Percentiles rank a stretch among this genome's conserved stretches.
Evolutionary conservation across 306 rosid species (phyloP).

Genomic region (Sechiopsis laciniata): DNA sequence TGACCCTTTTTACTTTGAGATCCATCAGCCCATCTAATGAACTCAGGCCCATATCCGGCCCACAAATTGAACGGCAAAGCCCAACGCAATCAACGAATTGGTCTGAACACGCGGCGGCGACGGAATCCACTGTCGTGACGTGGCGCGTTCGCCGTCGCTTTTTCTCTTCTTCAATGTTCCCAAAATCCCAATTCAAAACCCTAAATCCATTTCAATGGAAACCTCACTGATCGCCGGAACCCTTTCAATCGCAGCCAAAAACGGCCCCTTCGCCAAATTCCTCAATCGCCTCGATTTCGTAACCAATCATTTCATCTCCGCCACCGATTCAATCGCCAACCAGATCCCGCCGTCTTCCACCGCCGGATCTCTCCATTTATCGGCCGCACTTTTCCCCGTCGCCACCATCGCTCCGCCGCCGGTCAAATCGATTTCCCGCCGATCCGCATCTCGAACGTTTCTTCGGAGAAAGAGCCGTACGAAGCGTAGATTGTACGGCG

Average conservation of each 20-base stretch:
- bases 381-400: constrained; percentile 48
- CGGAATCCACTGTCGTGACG: constrained; percentile 5
- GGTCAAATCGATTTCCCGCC: constrained; percentile 36
- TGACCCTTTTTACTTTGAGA: not conserved
- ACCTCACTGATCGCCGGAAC: constrained; percentile 43
- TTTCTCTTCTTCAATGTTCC: not conserved
- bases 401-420: constrained; percentile 74
- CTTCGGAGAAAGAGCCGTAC: constrained; percentile 58
- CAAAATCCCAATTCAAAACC: not conserved
- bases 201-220: constrained; percentile 32
- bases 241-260: constrained; percentile 36
- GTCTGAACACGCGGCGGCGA: constrained; percentile 10
- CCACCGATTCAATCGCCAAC: constrained; percentile 26
- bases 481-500: constrained; percentile 41
- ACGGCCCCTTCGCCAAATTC: constrained; percentile 43
- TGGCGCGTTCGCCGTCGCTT: not conserved
- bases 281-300: constrained; percentile 36
- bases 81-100: not conserved
- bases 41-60: not conserved
- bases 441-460: constrained; percentile 42
- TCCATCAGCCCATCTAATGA: not conserved
- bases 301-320: constrained; percentile 22
- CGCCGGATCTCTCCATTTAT: constrained; percentile 39
- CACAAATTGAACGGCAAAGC: not conserved
- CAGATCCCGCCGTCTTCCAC: constrained; percentile 29